phyloP scores from a whole-genome alignment of 495 filamentous ascomycete genomes.

The Aspergillus coremiiformis region DNA sequence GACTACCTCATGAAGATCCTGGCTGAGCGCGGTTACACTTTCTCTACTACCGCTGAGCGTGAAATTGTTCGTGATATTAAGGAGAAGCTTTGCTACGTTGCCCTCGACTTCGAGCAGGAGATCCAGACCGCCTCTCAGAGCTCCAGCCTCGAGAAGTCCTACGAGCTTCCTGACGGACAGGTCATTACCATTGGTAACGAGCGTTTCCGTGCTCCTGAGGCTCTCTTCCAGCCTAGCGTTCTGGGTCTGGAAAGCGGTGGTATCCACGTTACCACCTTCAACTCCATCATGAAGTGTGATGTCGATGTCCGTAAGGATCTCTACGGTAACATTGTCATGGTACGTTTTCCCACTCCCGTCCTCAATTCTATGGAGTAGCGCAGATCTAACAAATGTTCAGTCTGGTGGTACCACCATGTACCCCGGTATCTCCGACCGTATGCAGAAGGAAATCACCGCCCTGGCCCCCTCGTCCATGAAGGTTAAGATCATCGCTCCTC shows the following conservation, averaged over 20 bases:
- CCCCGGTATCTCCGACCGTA: constrained; percentile 99
- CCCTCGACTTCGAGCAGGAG: constrained; percentile 99
- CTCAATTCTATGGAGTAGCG: not conserved
- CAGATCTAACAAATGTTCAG: constrained; percentile 33
- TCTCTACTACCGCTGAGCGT: constrained; percentile 99
- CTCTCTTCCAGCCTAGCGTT: constrained; percentile 98
- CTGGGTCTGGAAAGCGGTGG: constrained; percentile 96
- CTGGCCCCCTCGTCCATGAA: constrained; percentile 94
- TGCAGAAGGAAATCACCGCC: constrained; percentile 99
- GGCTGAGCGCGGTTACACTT: constrained; percentile 97
- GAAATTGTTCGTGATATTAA: constrained; percentile 99
- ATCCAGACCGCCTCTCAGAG: constrained; percentile 98
- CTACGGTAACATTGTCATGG: constrained; percentile 99
- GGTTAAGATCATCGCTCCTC: constrained; percentile 73
- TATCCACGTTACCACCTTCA: constrained; percentile 99
- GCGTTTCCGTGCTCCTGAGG: constrained; percentile 98
- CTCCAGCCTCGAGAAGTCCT: constrained; percentile 98
- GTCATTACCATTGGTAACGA: constrained; percentile 99
- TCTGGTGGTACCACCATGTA: constrained; percentile 99
- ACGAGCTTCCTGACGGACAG: constrained; percentile 98
- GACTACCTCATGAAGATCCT: constrained; percentile 99
- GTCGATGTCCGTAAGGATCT: constrained; percentile 99
- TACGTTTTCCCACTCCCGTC: constrained; percentile 40
- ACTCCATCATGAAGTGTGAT: constrained; percentile 99
- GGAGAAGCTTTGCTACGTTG: constrained; percentile 99